Evolutionary conservation across 2,329 filamentous ascomycete species (phyloP), one percentile per base, ranked within the genome.

Genomic region (Cercospora zeina): DNA sequence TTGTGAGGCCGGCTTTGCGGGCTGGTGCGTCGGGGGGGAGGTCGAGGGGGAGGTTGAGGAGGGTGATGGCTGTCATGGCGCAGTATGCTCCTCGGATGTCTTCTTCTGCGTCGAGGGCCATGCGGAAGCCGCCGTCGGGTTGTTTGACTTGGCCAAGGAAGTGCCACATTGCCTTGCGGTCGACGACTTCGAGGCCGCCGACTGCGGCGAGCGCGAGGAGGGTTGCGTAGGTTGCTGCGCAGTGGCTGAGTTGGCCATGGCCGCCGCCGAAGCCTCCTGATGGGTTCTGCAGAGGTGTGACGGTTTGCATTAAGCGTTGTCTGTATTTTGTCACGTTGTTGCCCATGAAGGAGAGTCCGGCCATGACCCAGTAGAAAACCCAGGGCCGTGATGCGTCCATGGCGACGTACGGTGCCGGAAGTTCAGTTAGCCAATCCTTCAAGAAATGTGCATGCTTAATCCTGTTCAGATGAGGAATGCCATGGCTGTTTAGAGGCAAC

Each of bases 81-180:
- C 93, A 97, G 79, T 96, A 99, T 58, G 92, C 93, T 65, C 93
- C 95, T 73, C 91, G 91, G 69, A 97, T 89, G 76, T 99, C 95
- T 77, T 95, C 89, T 78, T 99, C 95, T 62, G 93, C 95, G 63
- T 89, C 91, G 54, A 89, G 78, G 56, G 87, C 88, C 81, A 99
- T 89, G 70, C 88, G 87, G 74, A 99, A 97, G n/a, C 91, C 91
- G 55, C 95, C 95, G 73, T 91, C 87, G 10, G 85, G 80, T 76
- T 96, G 90, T 81, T 97, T 99, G 74, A 97, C 82, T 39, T 82
- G 82, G 67, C 89, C 91, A 16, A 99, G 83, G 88, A 91, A 99
- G 76, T 86, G 88, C 91, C 93, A 97, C 87, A 97, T 89, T 54
- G 86, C 82, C 73, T 86, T 86, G 65, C 95, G 86, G 78, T 97